A percentile compares a stretch with the other conserved stretches of the same genome.
phyloP scores from a whole-genome alignment of 2,329 filamentous ascomycete species.

The Fusarium piperis region DNA sequence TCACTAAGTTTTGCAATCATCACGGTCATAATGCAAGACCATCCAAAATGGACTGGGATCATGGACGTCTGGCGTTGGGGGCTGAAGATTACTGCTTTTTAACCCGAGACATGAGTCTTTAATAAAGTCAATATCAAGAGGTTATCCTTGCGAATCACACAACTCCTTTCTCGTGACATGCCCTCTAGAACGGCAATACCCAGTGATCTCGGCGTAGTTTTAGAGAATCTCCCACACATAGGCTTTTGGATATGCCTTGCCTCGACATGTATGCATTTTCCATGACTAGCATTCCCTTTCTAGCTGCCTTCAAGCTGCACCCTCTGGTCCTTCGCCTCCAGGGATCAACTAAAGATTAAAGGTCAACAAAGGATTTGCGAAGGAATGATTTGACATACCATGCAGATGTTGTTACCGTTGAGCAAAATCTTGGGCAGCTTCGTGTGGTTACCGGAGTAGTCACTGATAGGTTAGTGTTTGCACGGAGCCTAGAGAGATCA shows the following conservation, averaged over 20 bases:
- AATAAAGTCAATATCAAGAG: constrained; percentile 29
- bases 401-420: constrained; percentile 99
- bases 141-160: constrained; percentile 19
- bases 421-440: constrained; percentile 94
- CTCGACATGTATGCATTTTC: constrained; percentile 9
- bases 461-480: constrained; percentile 63
- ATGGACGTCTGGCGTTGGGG: constrained; percentile 42
- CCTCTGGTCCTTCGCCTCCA: constrained; percentile 75
- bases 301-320: constrained; percentile 34
- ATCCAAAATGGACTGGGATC: constrained; percentile 27
- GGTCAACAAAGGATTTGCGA: constrained; percentile 8
- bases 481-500: neutral
- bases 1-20: constrained; percentile 35
- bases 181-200: constrained; percentile 1
- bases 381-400: constrained; percentile 69
- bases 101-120: constrained; percentile 21
- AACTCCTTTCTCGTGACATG: constrained; percentile 15
- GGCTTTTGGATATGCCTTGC: neutral
- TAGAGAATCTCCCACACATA: neutral
- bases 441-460: constrained; percentile 87
- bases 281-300: constrained; percentile 9
- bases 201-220: neutral
- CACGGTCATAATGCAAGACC: constrained; percentile 5
- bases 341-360: constrained; percentile 72
- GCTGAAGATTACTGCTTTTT: constrained; percentile 37